Conservation (phyloP, 2,329 filamentous ascomycete species). For the Paraphoma chrysanthemicola region DNA sequence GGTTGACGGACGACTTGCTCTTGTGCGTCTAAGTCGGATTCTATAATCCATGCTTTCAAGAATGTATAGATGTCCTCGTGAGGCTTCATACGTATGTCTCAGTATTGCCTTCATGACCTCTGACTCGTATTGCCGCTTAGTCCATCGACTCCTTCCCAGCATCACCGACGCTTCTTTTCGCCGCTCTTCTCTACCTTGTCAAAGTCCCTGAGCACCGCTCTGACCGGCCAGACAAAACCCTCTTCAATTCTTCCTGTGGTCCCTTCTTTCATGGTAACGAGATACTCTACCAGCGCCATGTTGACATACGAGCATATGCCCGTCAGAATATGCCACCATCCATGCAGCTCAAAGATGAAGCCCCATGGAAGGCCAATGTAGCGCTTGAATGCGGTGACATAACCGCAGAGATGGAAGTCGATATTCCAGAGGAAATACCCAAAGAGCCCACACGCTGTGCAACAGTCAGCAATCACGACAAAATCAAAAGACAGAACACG, state of each 20-base stretch:
- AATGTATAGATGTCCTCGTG: no score
- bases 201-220: slow-evolving; percentile 37
- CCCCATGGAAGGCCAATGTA: slow-evolving; percentile 62
- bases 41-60: no score
- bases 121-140: no score
- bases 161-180: slow-evolving; percentile 20
- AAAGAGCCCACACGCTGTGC: slow-evolving; percentile 53
- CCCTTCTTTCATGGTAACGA: slow-evolving; percentile 41
- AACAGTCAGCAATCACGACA: background rate
- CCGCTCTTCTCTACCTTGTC: slow-evolving; percentile 18
- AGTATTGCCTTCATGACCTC: no score
- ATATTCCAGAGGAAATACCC: slow-evolving; percentile 64
- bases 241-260: slow-evolving; percentile 34
- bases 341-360: slow-evolving; percentile 65
- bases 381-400: slow-evolving; percentile 55
- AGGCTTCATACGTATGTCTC: no score
- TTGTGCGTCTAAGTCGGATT: no score
- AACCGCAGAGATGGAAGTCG: slow-evolving; percentile 60
- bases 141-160: background rate
- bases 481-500: background rate
- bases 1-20: no score
- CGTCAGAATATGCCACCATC: slow-evolving; percentile 70
- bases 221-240: slow-evolving; percentile 47
- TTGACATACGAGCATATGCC: slow-evolving; percentile 59
- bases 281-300: slow-evolving; percentile 47